phyloP scores from a whole-genome alignment of 2,329 filamentous ascomycete genomes.

The Fusarium sp. region DNA sequence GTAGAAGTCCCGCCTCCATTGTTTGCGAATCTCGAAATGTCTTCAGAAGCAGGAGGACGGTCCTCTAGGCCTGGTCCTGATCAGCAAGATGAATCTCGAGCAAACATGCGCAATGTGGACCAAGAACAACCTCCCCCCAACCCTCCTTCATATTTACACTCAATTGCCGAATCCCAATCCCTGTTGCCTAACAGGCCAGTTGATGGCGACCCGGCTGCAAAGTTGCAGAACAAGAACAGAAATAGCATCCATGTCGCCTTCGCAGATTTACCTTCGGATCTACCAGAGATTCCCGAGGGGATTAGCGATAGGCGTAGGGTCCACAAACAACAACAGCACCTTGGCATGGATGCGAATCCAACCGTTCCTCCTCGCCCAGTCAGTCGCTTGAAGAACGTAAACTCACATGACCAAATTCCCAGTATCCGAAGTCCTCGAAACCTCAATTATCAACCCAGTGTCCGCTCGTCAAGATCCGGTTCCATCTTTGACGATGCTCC shows the following conservation, averaged over 20 bases:
- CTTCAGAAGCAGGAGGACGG: conserved; percentile 19
- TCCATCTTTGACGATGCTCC: conserved; percentile 69
- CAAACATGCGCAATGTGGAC: conserved; percentile 8
- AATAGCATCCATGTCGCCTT: conserved; percentile 48
- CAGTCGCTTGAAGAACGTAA: conserved; percentile 44
- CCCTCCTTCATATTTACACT: conserved; percentile 23
- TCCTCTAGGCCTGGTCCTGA: conserved; percentile 8
- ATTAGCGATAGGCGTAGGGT: conserved; percentile 56
- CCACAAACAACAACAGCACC: conserved; percentile 46
- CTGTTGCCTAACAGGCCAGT: conserved; percentile 34
- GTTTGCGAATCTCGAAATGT: conserved; percentile 20
- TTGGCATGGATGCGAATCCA: conserved; percentile 34
- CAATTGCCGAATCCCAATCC: conserved; percentile 26
- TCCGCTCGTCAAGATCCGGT: conserved; percentile 61
- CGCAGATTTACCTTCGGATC: conserved; percentile 53
- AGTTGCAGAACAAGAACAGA: conserved; percentile 61
- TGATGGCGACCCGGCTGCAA: conserved; percentile 56
- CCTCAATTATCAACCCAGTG: conserved; percentile 64
- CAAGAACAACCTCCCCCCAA: conserved; percentile 18
- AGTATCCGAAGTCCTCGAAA: conserved; percentile 59
- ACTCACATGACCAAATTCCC: conserved; percentile 58
- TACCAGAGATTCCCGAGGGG: conserved; percentile 66
- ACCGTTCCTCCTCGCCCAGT: conserved; percentile 34
- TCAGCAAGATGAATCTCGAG: conserved; percentile 17
- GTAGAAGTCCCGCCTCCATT: conserved; percentile 31